phyloP scores from a whole-genome alignment of 2,329 filamentous ascomycete genomes.

The Phyllosticta citribraziliensis region DNA sequence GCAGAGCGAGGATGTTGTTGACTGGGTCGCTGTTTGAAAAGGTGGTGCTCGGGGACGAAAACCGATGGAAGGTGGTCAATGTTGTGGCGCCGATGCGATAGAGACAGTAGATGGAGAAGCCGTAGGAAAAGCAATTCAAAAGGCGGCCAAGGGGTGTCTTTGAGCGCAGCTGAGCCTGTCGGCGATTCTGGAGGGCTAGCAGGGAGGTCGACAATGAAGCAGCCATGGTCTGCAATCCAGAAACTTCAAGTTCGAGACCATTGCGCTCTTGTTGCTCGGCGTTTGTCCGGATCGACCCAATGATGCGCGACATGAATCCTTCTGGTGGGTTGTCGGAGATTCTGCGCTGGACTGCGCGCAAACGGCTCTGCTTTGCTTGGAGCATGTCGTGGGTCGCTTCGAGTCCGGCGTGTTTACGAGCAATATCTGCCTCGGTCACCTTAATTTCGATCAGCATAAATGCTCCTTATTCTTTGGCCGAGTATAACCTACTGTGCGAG shows the following conservation, averaged over 20 bases:
- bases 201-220: conserved; percentile 58
- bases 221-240: conserved; percentile 72
- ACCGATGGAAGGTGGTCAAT: conserved; percentile 56
- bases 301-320: conserved; percentile 63
- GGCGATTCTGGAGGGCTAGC: conserved; percentile 51
- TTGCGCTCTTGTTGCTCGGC: conserved; percentile 44
- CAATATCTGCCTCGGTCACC: conserved; percentile 62
- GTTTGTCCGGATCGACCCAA: conserved; percentile 59
- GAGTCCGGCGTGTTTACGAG: conserved; percentile 67
- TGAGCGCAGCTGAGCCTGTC: conserved; percentile 55
- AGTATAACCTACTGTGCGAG: conserved; percentile 40
- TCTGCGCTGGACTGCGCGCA: conserved; percentile 62
- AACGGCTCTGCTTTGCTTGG: conserved; percentile 59
- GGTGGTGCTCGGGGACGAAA: conserved; percentile 25
- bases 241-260: conserved; percentile 61
- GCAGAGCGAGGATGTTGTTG: conserved; percentile 68
- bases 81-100: conserved; percentile 70
- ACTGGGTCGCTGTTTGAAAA: conserved; percentile 71
- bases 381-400: conserved; percentile 75
- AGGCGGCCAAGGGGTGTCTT: conserved; percentile 58
- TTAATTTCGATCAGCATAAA: not conserved
- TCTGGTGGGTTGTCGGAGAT: conserved; percentile 35
- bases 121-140: conserved; percentile 52
- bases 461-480: conserved; percentile 10
- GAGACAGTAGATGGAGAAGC: conserved; percentile 73